Conservation (phyloP, 768 basidiomycete genomes). For the Wakefieldia striispora region DNA sequence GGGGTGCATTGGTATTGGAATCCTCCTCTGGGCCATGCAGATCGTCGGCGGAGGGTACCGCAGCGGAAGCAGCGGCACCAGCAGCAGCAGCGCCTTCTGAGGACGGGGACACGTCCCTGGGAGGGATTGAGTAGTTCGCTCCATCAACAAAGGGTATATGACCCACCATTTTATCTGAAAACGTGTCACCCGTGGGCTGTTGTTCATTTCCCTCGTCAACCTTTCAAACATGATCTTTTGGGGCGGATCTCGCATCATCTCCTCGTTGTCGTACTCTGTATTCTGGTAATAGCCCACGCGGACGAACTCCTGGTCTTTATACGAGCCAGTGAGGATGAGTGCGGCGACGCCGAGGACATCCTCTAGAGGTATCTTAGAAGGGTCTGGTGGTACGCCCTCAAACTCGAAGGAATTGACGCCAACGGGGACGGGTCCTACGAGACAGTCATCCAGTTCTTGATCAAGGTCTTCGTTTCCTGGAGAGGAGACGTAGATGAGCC, state of each 20-base stretch:
- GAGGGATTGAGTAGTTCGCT: not conserved
- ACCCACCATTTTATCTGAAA: conserved; percentile 86
- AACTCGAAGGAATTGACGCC: conserved; percentile 98
- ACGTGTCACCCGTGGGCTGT: conserved; percentile 91
- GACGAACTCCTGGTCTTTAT: conserved; percentile 98
- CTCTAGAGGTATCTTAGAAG: conserved; percentile 78
- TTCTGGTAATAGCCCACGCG: conserved; percentile 99
- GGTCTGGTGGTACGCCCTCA: conserved; percentile 81
- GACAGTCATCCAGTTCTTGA: conserved; percentile 96
- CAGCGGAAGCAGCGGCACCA: conserved; percentile 68
- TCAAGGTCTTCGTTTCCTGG: conserved; percentile 90
- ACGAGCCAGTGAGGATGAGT: conserved; percentile 94
- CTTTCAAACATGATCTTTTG: conserved; percentile 69
- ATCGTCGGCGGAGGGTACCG: conserved; percentile 72
- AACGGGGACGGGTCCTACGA: conserved; percentile 96
- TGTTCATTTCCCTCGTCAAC: conserved; percentile 82
- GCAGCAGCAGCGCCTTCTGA: conserved; percentile 42
- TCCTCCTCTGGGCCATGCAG: conserved; percentile 45
- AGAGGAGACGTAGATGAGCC: conserved; percentile 93
- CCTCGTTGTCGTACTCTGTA: conserved; percentile 96
- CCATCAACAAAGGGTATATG: not conserved
- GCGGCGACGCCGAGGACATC: conserved; percentile 97
- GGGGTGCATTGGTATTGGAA: conserved; percentile 10
- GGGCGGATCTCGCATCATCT: conserved; percentile 77
- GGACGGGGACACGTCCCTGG: conserved; percentile 65